These are phyloP conservation scores for Hyphopichia burtonii DNA, from an alignment of 1,139 yeast genomes.

Conservation along the genomic window DNA sequence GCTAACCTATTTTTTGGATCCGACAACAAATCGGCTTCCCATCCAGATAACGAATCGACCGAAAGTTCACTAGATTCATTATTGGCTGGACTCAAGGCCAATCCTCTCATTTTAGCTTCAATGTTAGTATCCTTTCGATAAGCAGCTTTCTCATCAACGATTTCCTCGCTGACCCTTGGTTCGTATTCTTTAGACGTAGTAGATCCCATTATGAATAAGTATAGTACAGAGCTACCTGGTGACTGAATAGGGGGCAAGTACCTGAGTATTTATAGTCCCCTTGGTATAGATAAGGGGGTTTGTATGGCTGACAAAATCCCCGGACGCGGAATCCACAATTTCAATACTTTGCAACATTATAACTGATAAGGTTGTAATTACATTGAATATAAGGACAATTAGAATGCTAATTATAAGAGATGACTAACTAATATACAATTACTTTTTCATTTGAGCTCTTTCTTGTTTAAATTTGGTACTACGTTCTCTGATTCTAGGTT, in stretches of 20 bases:
- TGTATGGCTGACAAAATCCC: not conserved
- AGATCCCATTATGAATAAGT: slow-evolving; percentile 17
- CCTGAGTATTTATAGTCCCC: too few relatives aligned
- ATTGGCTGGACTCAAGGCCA: slow-evolving; percentile 4
- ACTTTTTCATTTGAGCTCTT: slow-evolving; percentile 18
- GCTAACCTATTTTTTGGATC: slow-evolving; percentile 61
- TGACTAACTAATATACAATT: not conserved
- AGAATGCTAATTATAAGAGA: not conserved
- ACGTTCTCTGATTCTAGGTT: slow-evolving; percentile 68
- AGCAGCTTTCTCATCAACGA: slow-evolving; percentile 12
- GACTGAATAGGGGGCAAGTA: too few relatives aligned
- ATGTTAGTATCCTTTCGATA: not conserved
- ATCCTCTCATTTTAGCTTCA: slow-evolving; percentile 8
- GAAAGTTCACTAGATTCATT: slow-evolving; percentile 18
- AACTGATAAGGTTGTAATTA: not conserved
- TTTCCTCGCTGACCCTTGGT: not conserved
- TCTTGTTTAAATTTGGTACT: slow-evolving; percentile 56
- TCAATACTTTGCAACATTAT: not conserved
- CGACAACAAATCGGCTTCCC: slow-evolving; percentile 50
- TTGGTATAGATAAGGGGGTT: not conserved
- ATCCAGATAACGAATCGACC: slow-evolving; percentile 31
- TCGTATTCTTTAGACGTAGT: slow-evolving; percentile 11
- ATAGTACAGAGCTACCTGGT: too few relatives aligned
- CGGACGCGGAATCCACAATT: not conserved
- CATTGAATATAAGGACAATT: not conserved